A percentile compares a stretch with the other conserved stretches of the same genome.
phyloP scores from a whole-genome alignment of 2,329 filamentous ascomycete species.

The Talaromyces verruculosus region DNA sequence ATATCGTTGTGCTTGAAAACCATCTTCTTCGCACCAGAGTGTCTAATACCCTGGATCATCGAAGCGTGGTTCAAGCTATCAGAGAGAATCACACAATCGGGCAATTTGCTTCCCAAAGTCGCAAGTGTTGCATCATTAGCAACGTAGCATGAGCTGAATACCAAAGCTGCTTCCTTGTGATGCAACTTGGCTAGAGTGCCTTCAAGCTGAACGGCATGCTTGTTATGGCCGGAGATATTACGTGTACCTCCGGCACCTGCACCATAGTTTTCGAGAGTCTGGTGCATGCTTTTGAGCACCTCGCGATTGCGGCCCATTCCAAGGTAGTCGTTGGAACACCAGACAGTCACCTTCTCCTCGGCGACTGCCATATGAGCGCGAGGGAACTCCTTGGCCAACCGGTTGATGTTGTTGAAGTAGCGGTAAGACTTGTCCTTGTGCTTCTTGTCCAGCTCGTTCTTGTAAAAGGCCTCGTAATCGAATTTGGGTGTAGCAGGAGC shows the following conservation, averaged over 20 bases:
- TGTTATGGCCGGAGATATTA: slow-evolving; percentile 97
- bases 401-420: slow-evolving; percentile 99
- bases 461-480: slow-evolving; percentile 88
- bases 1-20: slow-evolving; percentile 99
- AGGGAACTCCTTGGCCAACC: slow-evolving; percentile 92
- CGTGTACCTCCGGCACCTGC: slow-evolving; percentile 92
- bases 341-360: slow-evolving; percentile 89
- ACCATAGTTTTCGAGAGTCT: slow-evolving; percentile 90
- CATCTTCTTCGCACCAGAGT: slow-evolving; percentile 94
- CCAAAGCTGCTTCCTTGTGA: slow-evolving; percentile 84
- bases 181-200: slow-evolving; percentile 80
- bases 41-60: slow-evolving; percentile 98
- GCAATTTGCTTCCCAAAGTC: slow-evolving; percentile 93
- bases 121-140: slow-evolving; percentile 96
- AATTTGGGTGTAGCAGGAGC: slow-evolving; percentile 63
- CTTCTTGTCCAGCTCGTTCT: slow-evolving; percentile 90
- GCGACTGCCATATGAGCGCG: slow-evolving; percentile 83
- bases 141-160: slow-evolving; percentile 97
- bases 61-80: slow-evolving; percentile 97
- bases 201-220: slow-evolving; percentile 86
- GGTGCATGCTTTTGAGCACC: slow-evolving; percentile 88
- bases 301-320: slow-evolving; percentile 92
- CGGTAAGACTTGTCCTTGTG: slow-evolving; percentile 99
- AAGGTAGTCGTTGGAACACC: slow-evolving; percentile 99
- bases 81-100: slow-evolving; percentile 95